phyloP scores from a whole-genome alignment of 352 stramenopile genomes.

The Lagenidium giganteum region DNA sequence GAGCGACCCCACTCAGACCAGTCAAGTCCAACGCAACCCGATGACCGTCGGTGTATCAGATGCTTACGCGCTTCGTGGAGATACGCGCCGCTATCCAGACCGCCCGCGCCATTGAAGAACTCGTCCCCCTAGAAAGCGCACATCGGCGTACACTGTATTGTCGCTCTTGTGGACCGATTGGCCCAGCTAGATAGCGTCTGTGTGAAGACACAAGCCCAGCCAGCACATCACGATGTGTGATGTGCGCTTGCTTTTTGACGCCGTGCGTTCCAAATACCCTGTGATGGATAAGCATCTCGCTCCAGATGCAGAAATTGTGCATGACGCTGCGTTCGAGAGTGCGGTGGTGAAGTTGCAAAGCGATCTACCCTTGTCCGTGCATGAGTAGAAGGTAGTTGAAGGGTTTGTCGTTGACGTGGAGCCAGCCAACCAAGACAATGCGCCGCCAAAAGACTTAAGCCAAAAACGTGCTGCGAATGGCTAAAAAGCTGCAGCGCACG shows the following conservation, averaged over 20 bases:
- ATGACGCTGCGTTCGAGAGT: slow-evolving; percentile 1
- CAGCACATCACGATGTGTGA: slow-evolving; percentile 1
- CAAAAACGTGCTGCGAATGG: neutral
- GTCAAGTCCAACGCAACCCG: slow-evolving; percentile 5
- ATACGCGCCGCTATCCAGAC: slow-evolving; percentile 1
- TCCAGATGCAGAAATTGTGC: neutral
- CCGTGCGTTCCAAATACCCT: neutral
- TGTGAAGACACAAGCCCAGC: slow-evolving; percentile 8
- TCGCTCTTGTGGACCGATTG: slow-evolving; percentile 15
- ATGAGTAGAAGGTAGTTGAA: neutral
- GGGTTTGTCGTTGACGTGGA: no score
- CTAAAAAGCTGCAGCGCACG: slow-evolving; percentile 5
- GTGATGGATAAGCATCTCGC: neutral
- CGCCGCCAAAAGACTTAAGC: slow-evolving; percentile 2
- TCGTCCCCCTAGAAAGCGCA: neutral
- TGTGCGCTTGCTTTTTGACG: slow-evolving; percentile 4
- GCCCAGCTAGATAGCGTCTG: slow-evolving; percentile 11
- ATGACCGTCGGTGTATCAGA: slow-evolving; percentile 4
- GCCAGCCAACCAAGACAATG: no score
- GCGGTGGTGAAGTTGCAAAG: slow-evolving; percentile 1
- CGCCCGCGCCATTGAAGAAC: slow-evolving; percentile 4
- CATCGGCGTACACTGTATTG: slow-evolving; percentile 9
- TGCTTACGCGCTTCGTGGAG: slow-evolving; percentile 3
- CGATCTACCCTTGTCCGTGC: neutral
- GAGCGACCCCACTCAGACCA: neutral